Percentiles rank a stretch among this genome's conserved stretches.
Evolutionary conservation across 345 rosid species (phyloP).

Genomic region (Populus deltoides): DNA sequence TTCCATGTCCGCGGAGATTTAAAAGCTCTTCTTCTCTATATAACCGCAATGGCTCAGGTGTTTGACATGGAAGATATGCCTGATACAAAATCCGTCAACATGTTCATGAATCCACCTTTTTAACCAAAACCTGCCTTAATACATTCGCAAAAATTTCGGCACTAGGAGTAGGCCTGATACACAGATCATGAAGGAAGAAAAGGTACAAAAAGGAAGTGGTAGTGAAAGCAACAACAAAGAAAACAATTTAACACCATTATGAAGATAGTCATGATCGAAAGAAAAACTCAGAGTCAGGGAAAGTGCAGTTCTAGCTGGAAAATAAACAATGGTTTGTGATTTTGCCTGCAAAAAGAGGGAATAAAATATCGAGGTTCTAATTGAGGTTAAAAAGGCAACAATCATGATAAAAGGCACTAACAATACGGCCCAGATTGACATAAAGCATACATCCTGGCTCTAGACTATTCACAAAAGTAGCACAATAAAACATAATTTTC

Average conservation of each 20-base stretch:
- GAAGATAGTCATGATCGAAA: neutral
- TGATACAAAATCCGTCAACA: constrained; percentile 20
- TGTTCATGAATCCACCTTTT: constrained; percentile 4
- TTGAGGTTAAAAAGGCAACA: neutral
- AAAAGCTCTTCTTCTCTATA: constrained; percentile 69
- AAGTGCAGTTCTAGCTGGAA: neutral
- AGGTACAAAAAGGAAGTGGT: neutral
- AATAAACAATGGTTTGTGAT: neutral
- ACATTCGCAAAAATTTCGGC: neutral
- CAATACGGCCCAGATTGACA: neutral
- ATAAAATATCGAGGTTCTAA: neutral
- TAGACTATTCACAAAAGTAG: neutral
- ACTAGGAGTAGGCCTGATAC: neutral
- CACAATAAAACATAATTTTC: neutral
- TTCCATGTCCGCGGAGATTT: constrained; percentile 63
- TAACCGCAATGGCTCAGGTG: constrained; percentile 60
- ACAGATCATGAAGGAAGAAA: neutral
- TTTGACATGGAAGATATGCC: constrained; percentile 82
- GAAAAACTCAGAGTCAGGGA: neutral
- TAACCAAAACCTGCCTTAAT: neutral
- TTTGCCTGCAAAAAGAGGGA: neutral
- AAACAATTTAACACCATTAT: neutral
- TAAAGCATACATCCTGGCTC: neutral
- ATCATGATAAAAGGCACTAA: neutral
- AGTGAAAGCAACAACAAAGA: neutral